These are phyloP conservation scores for Solanum hybrid DNA, from an alignment of 305 asterid species.

Conservation along the genomic window DNA sequence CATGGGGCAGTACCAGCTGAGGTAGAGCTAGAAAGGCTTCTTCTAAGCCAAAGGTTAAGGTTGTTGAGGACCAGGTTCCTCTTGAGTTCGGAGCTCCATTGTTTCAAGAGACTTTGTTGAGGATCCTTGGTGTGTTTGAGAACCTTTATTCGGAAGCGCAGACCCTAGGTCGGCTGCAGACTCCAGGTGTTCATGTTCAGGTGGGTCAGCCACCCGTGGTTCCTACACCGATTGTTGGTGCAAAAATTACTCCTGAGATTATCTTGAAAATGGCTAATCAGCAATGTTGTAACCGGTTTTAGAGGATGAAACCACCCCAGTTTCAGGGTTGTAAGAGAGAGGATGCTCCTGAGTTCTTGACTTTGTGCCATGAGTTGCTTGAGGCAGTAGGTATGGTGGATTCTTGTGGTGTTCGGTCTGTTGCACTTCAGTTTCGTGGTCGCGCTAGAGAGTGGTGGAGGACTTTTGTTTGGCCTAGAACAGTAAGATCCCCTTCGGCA, in stretches of 20 bases:
- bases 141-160: neutral
- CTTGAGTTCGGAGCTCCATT: neutral
- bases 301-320: too few relatives aligned
- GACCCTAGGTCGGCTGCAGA: neutral
- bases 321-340: too few relatives aligned
- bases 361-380: neutral
- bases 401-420: neutral
- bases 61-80: neutral
- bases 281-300: neutral
- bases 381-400: neutral
- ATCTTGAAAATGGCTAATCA: too few relatives aligned
- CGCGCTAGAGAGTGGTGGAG: neutral
- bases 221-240: neutral
- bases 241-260: too few relatives aligned
- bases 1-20: neutral
- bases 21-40: neutral
- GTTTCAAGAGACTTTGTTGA: neutral
- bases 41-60: neutral
- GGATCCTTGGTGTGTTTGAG: neutral
- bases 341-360: neutral
- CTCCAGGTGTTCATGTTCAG: neutral
- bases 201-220: neutral
- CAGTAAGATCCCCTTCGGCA: too few relatives aligned
- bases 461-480: neutral
- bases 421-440: neutral